Conservation (phyloP, 495 filamentous ascomycete genomes). For the Mytilinidion resinicola region DNA sequence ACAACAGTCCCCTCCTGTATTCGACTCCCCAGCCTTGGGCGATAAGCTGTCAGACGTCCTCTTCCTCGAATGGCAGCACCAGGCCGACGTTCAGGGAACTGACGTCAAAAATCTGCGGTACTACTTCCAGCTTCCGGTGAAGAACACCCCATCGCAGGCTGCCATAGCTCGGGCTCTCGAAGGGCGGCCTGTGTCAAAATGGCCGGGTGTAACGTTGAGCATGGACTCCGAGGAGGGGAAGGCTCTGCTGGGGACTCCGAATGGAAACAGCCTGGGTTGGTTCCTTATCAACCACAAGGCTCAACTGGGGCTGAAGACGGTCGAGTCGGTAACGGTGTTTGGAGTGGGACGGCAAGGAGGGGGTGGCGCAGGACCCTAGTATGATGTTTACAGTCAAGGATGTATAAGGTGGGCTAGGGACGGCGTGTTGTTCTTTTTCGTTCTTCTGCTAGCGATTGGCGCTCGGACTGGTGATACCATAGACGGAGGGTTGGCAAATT, state of each 20-base stretch:
- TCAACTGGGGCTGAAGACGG: constrained; percentile 8
- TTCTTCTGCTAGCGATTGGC: too few species aligned
- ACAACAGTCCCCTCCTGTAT: constrained; percentile 1
- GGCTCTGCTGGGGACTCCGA: constrained; percentile 6
- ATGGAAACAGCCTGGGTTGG: constrained; percentile 3
- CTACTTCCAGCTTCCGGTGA: constrained; percentile 1
- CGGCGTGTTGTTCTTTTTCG: too few species aligned
- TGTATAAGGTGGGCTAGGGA: not conserved
- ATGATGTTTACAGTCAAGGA: constrained; percentile 5
- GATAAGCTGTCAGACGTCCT: constrained; percentile 4
- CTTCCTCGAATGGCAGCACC: constrained; percentile 5
- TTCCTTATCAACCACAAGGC: constrained; percentile 12
- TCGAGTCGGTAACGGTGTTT: constrained; percentile 8
- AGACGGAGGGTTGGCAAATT: too few species aligned
- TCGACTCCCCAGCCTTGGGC: constrained; percentile 2
- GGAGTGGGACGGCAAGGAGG: not conserved
- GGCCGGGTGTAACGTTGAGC: constrained; percentile 6
- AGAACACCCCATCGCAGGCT: not conserved
- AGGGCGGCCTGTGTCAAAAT: not conserved
- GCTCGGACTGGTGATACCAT: too few species aligned
- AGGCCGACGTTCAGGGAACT: not conserved
- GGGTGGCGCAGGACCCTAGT: not conserved
- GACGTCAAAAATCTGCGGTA: not conserved
- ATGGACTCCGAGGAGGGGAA: constrained; percentile 9
- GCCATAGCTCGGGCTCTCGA: not conserved